Percentiles rank a stretch among this genome's conserved stretches.
phyloP scores from a whole-genome alignment of 306 rosid species.

The Citrullus mucosospermus region DNA sequence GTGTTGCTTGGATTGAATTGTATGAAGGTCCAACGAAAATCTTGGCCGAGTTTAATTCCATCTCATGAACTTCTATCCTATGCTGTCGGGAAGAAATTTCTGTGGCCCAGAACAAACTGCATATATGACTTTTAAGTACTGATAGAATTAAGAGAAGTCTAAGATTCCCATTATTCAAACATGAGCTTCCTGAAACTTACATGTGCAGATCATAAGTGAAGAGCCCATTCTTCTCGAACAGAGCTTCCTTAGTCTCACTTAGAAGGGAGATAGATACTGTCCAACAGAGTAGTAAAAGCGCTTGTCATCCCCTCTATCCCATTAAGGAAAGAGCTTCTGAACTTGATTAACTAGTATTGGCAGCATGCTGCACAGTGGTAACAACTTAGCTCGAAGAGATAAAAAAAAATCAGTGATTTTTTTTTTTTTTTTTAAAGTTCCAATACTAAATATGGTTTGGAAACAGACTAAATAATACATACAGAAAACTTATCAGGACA shows the following conservation, averaged over 20 bases:
- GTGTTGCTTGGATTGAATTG: background rate
- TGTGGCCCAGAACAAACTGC: background rate
- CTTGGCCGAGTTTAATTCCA: background rate
- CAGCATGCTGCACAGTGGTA: background rate
- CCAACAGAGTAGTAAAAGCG: background rate
- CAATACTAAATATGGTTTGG: background rate
- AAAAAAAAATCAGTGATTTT: background rate
- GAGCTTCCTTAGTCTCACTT: background rate
- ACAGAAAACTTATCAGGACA: background rate
- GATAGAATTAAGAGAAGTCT: no score
- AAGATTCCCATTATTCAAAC: background rate
- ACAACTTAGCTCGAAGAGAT: background rate
- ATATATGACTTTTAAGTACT: no score
- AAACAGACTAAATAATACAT: conserved; percentile 7
- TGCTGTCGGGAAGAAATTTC: background rate
- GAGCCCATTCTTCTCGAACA: background rate
- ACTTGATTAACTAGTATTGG: background rate
- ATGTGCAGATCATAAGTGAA: background rate
- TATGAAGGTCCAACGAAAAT: background rate
- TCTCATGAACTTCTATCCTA: background rate
- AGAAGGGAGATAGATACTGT: background rate
- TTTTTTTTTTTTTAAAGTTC: no score
- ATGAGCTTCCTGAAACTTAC: background rate
- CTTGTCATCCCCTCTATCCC: background rate
- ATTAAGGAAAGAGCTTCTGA: background rate